Evolutionary conservation across 495 filamentous ascomycete species (phyloP).

Genomic region (Lasiosphaeria ovina): DNA sequence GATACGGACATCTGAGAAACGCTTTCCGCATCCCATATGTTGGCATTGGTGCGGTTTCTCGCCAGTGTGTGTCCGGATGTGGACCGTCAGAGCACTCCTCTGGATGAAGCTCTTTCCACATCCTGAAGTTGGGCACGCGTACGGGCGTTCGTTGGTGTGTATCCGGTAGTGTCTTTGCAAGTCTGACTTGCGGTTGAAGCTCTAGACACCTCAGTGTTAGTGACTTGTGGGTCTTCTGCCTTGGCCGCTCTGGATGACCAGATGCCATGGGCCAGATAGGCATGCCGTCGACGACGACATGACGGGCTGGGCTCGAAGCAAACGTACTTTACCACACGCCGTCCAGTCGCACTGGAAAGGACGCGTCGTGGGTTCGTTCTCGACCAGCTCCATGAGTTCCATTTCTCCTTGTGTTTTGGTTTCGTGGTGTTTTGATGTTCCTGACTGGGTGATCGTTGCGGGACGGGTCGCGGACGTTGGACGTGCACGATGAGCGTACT

Average conservation of each 20-base stretch:
- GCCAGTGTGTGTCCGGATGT: conserved; percentile 82
- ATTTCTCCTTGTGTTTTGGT: conserved; percentile 34
- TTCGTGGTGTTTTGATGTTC: conserved; percentile 18
- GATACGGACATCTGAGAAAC: conserved; percentile 77
- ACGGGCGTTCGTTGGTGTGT: conserved; percentile 86
- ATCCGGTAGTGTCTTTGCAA: conserved; percentile 85
- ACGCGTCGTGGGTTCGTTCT: conserved; percentile 50
- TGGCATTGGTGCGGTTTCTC: conserved; percentile 87
- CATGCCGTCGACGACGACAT: conserved; percentile 1
- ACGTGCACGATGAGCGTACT: conserved; percentile 34
- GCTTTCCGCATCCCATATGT: conserved; percentile 74
- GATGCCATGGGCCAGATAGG: background rate
- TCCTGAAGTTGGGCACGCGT: conserved; percentile 63
- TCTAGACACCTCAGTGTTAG: conserved; percentile 53
- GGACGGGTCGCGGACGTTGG: conserved; percentile 20
- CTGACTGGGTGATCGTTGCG: conserved; percentile 25
- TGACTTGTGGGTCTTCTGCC: conserved; percentile 7
- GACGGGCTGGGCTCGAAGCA: background rate
- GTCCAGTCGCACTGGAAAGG: conserved; percentile 55
- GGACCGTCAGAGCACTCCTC: conserved; percentile 81
- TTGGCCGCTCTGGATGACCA: background rate
- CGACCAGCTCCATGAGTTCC: conserved; percentile 55
- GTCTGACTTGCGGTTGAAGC: conserved; percentile 92
- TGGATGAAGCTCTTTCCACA: conserved; percentile 92
- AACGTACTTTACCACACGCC: conserved; percentile 51